phyloP scores from a whole-genome alignment of 208 protist genomes.

The Wallacemonas collosoma region DNA sequence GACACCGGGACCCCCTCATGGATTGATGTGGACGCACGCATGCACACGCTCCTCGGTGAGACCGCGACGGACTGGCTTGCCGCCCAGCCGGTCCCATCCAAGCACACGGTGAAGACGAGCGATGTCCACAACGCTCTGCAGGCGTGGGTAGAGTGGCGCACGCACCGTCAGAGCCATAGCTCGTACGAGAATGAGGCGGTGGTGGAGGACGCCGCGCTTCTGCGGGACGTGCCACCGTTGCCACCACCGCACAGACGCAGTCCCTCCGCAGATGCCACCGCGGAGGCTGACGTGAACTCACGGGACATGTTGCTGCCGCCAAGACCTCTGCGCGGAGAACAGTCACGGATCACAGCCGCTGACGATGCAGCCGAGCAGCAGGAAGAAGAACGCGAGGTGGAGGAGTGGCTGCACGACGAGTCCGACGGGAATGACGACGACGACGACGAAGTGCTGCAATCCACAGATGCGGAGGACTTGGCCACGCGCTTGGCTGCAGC shows the following conservation, averaged over 20 bases:
- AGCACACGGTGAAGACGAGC: not conserved
- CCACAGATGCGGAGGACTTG: not conserved
- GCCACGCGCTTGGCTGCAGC: not conserved
- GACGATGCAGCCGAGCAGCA: not conserved
- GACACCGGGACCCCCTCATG: not conserved
- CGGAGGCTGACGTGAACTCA: too few relatives aligned
- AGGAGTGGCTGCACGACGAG: constrained; percentile 1
- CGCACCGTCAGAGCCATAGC: not conserved
- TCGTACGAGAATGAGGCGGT: not conserved
- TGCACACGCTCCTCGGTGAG: not conserved
- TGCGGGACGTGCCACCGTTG: constrained; percentile 7
- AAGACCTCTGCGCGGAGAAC: too few relatives aligned
- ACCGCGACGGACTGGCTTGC: not conserved
- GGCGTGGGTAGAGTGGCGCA: not conserved
- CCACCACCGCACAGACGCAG: not conserved
- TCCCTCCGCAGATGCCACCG: not conserved
- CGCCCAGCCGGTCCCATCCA: too few relatives aligned
- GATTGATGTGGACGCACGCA: not conserved
- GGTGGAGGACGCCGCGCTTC: not conserved
- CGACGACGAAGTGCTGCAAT: not conserved
- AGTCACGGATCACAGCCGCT: too few relatives aligned
- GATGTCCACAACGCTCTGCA: not conserved
- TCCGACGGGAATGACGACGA: not conserved
- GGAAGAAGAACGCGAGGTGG: not conserved
- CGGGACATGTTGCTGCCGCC: too few relatives aligned